Evolutionary conservation across 2,329 filamentous ascomycete genomes (phyloP), one percentile per base, ranked within the genome.

Genomic region (Talaromyces piceae): DNA sequence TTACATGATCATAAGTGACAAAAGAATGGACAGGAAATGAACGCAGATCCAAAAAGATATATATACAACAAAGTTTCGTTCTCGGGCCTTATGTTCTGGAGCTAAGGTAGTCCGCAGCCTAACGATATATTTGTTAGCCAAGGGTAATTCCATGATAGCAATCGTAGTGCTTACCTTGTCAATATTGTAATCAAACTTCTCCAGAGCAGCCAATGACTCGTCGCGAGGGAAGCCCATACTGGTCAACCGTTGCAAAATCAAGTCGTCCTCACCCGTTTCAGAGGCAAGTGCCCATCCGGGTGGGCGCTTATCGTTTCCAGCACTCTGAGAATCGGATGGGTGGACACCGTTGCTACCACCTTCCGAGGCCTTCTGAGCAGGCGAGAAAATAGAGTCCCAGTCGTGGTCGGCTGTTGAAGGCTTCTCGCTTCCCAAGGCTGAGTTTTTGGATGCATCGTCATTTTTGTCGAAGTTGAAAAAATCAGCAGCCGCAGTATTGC

Each of bases 171-270:
- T 73, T 73, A 95, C 91, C 81, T 88, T 89, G 71, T 95, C 90
- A 66, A 96, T 79, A 68, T 96, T 93, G 71, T 97, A 96, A 72
- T 97, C 90, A 67, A 87, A 95, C 68, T 91, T 91, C 75, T 97
- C 91, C 65, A 97, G 73, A 22, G 93, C 91, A 46, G 77, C 76
- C 30, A 96, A 73, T 13, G 89, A 87, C 47, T 88, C 83, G 6
- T 77, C 73, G 26, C 91, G 78, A 4, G 82, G 72, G 65, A 94
- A 97, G 0, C 91, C 91, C 90, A 97, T 95, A 8, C 81, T 79
- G 1, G 88, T 95, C 63, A 97, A 69, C 59, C 90, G 84, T 75
- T 95, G 94, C 58, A 97, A 73, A 51, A 95, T 91, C 7, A 89
- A 87, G 64, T 97, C 91, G 63, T 97, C 91, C 62, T 94, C 88